A percentile compares a stretch with the other conserved stretches of the same genome.
Conservation (phyloP, 257 asterid genomes). For the Solanum clarkiae region DNA sequence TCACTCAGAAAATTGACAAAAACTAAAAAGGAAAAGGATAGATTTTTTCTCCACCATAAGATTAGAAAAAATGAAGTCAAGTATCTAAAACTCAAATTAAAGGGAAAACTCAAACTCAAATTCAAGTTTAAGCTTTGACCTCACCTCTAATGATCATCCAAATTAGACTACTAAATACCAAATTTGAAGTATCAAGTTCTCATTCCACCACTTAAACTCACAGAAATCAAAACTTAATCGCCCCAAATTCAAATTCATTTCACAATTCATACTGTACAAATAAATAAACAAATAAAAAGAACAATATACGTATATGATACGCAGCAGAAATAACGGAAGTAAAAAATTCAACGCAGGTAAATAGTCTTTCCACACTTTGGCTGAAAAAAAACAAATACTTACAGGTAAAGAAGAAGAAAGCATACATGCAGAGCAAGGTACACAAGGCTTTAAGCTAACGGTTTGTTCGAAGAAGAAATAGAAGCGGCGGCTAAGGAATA, state of each 20-base stretch:
- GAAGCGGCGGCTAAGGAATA: conserved; percentile 48
- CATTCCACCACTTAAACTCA: background rate
- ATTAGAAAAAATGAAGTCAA: background rate
- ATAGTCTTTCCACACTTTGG: background rate
- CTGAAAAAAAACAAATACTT: background rate
- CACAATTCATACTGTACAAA: background rate
- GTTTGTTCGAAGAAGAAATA: conserved; percentile 8
- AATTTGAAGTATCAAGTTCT: background rate
- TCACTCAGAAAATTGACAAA: background rate
- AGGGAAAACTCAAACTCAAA: background rate
- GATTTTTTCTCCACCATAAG: background rate
- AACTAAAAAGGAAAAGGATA: background rate
- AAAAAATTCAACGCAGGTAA: background rate
- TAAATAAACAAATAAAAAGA: background rate
- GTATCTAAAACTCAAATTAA: background rate
- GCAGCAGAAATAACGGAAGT: background rate
- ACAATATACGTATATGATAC: background rate
- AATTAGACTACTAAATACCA: background rate
- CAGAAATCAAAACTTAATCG: background rate
- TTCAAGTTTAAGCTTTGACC: background rate
- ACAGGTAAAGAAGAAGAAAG: background rate
- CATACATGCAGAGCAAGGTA: background rate
- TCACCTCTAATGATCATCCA: background rate
- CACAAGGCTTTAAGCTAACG: background rate
- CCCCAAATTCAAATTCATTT: background rate